Evolutionary conservation across 495 filamentous ascomycete species (phyloP), one percentile per base, ranked within the genome.

Genomic region (Cladorrhinum samala): DNA sequence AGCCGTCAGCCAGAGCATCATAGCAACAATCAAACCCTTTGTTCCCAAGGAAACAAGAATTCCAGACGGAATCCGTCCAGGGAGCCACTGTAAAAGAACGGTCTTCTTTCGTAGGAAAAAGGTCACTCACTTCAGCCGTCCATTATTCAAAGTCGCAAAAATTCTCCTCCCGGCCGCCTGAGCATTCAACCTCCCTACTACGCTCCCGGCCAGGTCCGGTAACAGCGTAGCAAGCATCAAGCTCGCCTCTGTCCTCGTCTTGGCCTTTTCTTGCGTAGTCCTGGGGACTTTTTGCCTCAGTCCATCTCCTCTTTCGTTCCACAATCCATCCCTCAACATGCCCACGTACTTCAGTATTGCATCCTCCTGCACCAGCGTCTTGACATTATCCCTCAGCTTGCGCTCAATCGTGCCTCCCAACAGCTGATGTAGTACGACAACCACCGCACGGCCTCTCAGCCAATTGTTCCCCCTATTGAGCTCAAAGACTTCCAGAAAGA

Each of bases 401-500:
- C 91, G 84, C 72, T 99, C 94, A 52, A 99, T 94, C 0, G 94
- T 96, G 18, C 94, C 94, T n/a, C 94, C 94, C 5, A 84, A 68
- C 52, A 84, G 68, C 61, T 84, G 61, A 79, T 97, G 68, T 77
- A 95, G 54, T 73, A 96, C 92, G 62, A 94, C 89, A 23, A 99
- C 92, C 1, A 97, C 94, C 13, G 94, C 93, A 16, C 94, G 83
- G 8, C 93, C 94, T 16, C 94, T 87, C 5, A 99, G 81, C 86
- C 86, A 90, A 65, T 94, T 97, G 68, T 91, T 95, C 16, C 90
- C 91, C 24, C 84, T 82, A 63, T 96, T 95, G 21, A 97, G 79
- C 64, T 96, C 91, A 66, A 99, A 99, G 9, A 89, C 78, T 72
- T 97, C 94, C 37, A 97, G 83, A 68, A 99, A 99, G 49, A 97